Evolutionary conservation across 768 basidiomycete species (phyloP).

Genomic region (Serendipita vermifera): DNA sequence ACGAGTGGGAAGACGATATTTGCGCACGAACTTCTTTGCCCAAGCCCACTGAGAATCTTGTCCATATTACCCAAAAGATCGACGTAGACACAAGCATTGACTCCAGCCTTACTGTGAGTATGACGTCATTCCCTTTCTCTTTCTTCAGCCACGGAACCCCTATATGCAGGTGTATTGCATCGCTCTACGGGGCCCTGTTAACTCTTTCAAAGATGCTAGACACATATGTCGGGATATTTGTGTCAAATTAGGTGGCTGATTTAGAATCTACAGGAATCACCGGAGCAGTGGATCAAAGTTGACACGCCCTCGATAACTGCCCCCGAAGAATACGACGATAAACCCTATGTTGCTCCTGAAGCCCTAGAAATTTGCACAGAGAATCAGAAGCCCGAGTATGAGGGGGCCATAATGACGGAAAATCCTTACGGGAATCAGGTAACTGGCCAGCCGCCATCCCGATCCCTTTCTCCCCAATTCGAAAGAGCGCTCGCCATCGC

Average conservation of each 20-base stretch:
- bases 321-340: slow-evolving; percentile 90
- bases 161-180: too few species aligned
- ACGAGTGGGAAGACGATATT: slow-evolving; percentile 97
- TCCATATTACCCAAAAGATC: slow-evolving; percentile 79
- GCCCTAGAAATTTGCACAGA: slow-evolving; percentile 98
- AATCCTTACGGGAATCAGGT: too few species aligned
- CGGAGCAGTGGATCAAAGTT: slow-evolving; percentile 93
- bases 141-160: too few species aligned
- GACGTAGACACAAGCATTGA: too few species aligned
- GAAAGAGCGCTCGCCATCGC: too few species aligned
- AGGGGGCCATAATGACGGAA: too few species aligned
- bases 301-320: slow-evolving; percentile 97
- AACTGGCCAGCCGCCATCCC: too few species aligned
- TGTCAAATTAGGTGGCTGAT: too few species aligned
- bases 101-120: slow-evolving; percentile 92
- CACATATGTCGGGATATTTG: too few species aligned
- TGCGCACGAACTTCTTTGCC: slow-evolving; percentile 86
- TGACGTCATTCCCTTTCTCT: slow-evolving; percentile 14
- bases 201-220: too few species aligned
- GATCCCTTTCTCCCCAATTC: too few species aligned
- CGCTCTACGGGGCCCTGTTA: too few species aligned
- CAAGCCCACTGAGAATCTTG: slow-evolving; percentile 96
- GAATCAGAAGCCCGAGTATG: slow-evolving; percentile 88
- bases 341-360: slow-evolving; percentile 93
- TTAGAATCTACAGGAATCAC: slow-evolving; percentile 73